Evolutionary conservation across 805 yeast genomes (phyloP).

Genomic region (Komagataella pseudopastoris): DNA sequence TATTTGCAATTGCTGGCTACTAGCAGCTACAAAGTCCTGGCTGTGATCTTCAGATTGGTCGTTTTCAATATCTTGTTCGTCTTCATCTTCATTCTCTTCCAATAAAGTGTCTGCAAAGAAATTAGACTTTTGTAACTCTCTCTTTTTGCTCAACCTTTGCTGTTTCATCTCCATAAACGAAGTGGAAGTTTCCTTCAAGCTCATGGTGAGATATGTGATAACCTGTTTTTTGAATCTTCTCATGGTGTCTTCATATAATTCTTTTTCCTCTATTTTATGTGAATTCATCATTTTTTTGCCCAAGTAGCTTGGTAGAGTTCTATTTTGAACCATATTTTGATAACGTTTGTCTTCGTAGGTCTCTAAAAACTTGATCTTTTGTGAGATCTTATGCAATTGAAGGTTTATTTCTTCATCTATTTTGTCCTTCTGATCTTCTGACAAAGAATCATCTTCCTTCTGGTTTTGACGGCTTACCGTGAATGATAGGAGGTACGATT

Average conservation of each 20-base stretch:
- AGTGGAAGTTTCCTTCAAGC: slow-evolving; percentile 27
- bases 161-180: slow-evolving; percentile 34
- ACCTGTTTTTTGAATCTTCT: neutral
- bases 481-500: slow-evolving; percentile 17
- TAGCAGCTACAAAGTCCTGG: neutral
- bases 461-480: neutral
- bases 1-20: slow-evolving; percentile 37
- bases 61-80: slow-evolving; percentile 1
- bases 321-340: neutral
- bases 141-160: slow-evolving; percentile 28
- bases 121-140: slow-evolving; percentile 19
- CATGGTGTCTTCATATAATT: neutral
- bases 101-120: slow-evolving; percentile 11
- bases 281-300: neutral
- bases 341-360: slow-evolving; percentile 35
- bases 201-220: slow-evolving; percentile 25
- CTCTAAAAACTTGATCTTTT: slow-evolving; percentile 34
- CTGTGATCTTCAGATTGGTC: neutral
- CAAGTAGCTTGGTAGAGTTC: neutral
- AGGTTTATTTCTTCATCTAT: slow-evolving; percentile 41
- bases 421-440: slow-evolving; percentile 15
- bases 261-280: neutral
- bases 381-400: slow-evolving; percentile 36
- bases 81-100: slow-evolving; percentile 10
- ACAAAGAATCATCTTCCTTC: slow-evolving; percentile 1